A percentile compares a stretch with the other conserved stretches of the same genome.
phyloP scores from a whole-genome alignment of 495 filamentous ascomycete genomes.

The Hyphodiscus hymeniophilus region DNA sequence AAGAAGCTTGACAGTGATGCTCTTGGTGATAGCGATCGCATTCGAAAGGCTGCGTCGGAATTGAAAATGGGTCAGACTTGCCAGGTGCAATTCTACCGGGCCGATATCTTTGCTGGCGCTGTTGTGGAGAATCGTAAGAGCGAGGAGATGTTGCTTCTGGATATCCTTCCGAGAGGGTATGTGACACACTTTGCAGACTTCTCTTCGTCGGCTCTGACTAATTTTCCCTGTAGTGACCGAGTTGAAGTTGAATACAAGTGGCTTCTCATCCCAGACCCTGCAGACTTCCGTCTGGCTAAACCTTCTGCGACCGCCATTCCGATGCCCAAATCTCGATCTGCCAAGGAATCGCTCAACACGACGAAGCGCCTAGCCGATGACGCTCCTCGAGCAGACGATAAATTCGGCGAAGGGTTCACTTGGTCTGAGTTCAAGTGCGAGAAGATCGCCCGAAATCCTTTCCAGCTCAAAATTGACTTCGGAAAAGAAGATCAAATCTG shows the following conservation, averaged over 20 bases:
- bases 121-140: constrained; percentile 78
- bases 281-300: constrained; percentile 54
- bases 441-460: constrained; percentile 37
- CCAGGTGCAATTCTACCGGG: constrained; percentile 77
- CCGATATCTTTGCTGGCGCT: constrained; percentile 84
- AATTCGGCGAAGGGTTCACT: constrained; percentile 54
- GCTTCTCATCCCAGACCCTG: constrained; percentile 57
- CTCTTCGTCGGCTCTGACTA: constrained; percentile 24
- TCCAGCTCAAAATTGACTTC: constrained; percentile 56
- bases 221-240: constrained; percentile 35
- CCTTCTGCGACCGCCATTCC: constrained; percentile 51
- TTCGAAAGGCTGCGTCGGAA: constrained; percentile 58
- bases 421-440: constrained; percentile 79
- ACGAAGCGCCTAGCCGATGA: constrained; percentile 48
- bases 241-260: constrained; percentile 74
- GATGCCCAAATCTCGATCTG: constrained; percentile 45
- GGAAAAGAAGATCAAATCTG: constrained; percentile 66
- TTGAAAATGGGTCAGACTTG: constrained; percentile 69
- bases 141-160: constrained; percentile 67
- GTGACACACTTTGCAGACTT: constrained; percentile 24
- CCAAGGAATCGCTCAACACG: constrained; percentile 48
- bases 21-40: constrained; percentile 62
- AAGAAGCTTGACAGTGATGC: constrained; percentile 55
- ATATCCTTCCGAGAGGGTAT: constrained; percentile 76
- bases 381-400: constrained; percentile 57